A percentile compares a stretch with the other conserved stretches of the same genome.
Evolutionary conservation across 352 stramenopile species (phyloP).

Genomic region (Globisporangium recalcitrans): DNA sequence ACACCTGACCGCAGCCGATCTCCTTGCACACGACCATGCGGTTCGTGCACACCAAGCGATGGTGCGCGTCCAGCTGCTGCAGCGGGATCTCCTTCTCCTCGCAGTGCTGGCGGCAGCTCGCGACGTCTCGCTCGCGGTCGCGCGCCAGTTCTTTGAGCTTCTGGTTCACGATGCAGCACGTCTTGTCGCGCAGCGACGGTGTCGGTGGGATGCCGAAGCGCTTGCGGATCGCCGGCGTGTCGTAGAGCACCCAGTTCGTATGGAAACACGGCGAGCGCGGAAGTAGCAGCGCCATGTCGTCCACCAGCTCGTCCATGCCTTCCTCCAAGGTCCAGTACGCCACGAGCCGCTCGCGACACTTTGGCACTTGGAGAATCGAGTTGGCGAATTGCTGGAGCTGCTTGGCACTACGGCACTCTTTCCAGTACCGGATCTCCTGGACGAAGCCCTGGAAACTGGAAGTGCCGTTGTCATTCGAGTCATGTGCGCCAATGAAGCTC

Average conservation of each 20-base stretch:
- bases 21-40: conserved; percentile 55
- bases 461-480: conserved; percentile 4
- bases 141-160: conserved; percentile 54
- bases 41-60: conserved; percentile 37
- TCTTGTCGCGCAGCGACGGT: conserved; percentile 56
- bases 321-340: conserved; percentile 82
- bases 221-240: conserved; percentile 36
- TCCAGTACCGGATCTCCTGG: conserved; percentile 71
- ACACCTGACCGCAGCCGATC: conserved; percentile 32
- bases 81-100: conserved; percentile 25
- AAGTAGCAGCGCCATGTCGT: conserved; percentile 58
- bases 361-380: conserved; percentile 38
- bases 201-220: conserved; percentile 52
- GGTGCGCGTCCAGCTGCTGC: conserved; percentile 44
- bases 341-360: conserved; percentile 26
- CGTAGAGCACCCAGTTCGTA: conserved; percentile 46
- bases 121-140: conserved; percentile 34
- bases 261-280: conserved; percentile 44
- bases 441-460: conserved; percentile 61
- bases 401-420: conserved; percentile 27
- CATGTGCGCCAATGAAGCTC: conserved; percentile 31
- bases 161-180: conserved; percentile 65
- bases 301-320: conserved; percentile 57
- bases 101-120: conserved; percentile 45
- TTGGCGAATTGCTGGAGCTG: conserved; percentile 31